These are phyloP conservation scores for Geotrichum aggregatum DNA, from an alignment of 1,139 yeast genomes.

Conservation along the genomic window DNA sequence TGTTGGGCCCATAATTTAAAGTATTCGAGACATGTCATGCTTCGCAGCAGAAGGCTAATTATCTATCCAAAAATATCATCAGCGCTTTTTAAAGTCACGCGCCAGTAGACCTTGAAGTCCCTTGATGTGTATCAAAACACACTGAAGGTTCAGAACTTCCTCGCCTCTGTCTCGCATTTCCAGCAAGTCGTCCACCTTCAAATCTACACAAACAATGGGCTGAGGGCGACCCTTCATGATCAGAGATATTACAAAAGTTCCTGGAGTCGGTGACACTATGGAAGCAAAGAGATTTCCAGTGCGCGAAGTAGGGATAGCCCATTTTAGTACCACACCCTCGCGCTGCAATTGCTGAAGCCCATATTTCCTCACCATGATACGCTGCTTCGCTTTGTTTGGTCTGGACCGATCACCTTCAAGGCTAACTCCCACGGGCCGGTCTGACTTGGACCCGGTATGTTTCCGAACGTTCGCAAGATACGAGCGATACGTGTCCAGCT, in stretches of 20 bases:
- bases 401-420: constrained; percentile 24
- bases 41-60: no score
- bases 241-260: constrained; percentile 39
- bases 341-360: constrained; percentile 35
- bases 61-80: no score
- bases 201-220: constrained; percentile 35
- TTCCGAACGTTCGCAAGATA: constrained; percentile 40
- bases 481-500: constrained; percentile 40
- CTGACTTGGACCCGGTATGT: constrained; percentile 31
- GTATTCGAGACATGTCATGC: no score
- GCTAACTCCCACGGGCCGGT: constrained; percentile 31
- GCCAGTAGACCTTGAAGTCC: constrained; percentile 29
- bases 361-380: constrained; percentile 35
- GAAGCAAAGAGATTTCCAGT: constrained; percentile 28
- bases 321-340: constrained; percentile 36
- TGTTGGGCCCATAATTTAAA: no score
- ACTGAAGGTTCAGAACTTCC: constrained; percentile 35
- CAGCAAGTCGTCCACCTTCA: constrained; percentile 39
- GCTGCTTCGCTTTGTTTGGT: constrained; percentile 25
- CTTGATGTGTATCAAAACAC: constrained; percentile 34
- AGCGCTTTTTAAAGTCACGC: constrained; percentile 27
- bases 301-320: constrained; percentile 35
- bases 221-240: constrained; percentile 36
- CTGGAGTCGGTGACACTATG: constrained; percentile 39
- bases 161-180: constrained; percentile 36